Evolutionary conservation across 2,329 filamentous ascomycete genomes (phyloP).

Genomic region (Geosmithia flava): DNA sequence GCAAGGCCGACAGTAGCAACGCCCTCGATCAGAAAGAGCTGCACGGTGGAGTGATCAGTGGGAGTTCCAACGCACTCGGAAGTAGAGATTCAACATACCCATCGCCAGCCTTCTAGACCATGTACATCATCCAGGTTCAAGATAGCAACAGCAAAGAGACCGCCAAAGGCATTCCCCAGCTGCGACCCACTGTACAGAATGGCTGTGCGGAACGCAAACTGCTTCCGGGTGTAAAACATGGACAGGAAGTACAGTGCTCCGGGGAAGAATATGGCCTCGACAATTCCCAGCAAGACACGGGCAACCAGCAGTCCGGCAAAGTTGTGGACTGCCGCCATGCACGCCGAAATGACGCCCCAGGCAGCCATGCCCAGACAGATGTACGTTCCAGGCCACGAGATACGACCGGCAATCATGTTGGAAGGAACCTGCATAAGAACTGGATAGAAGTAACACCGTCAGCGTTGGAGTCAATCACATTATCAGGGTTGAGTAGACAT

Average conservation of each 20-base stretch:
- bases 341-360: slow-evolving; percentile 24
- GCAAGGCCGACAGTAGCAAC: slow-evolving; percentile 20
- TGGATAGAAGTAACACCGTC: slow-evolving; percentile 7
- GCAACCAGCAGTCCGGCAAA: slow-evolving; percentile 20
- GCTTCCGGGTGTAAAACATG: slow-evolving; percentile 19
- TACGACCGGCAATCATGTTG: slow-evolving; percentile 22
- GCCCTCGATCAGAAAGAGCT: slow-evolving; percentile 40
- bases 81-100: slow-evolving; percentile 17
- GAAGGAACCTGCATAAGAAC: slow-evolving; percentile 22
- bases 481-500: background rate
- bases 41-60: slow-evolving; percentile 5
- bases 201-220: slow-evolving; percentile 45
- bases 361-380: slow-evolving; percentile 24
- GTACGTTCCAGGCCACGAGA: slow-evolving; percentile 15
- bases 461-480: background rate
- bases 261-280: slow-evolving; percentile 27
- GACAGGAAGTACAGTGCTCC: slow-evolving; percentile 22
- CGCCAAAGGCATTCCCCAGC: slow-evolving; percentile 56
- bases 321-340: slow-evolving; percentile 21
- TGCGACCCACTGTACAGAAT: slow-evolving; percentile 48
- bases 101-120: slow-evolving; percentile 50
- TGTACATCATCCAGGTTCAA: slow-evolving; percentile 27
- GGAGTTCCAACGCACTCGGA: slow-evolving; percentile 9
- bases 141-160: slow-evolving; percentile 48
- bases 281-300: slow-evolving; percentile 25